These are phyloP conservation scores for Leishmania mexicana DNA, from an alignment of 208 protist species.

Conservation along the genomic window DNA sequence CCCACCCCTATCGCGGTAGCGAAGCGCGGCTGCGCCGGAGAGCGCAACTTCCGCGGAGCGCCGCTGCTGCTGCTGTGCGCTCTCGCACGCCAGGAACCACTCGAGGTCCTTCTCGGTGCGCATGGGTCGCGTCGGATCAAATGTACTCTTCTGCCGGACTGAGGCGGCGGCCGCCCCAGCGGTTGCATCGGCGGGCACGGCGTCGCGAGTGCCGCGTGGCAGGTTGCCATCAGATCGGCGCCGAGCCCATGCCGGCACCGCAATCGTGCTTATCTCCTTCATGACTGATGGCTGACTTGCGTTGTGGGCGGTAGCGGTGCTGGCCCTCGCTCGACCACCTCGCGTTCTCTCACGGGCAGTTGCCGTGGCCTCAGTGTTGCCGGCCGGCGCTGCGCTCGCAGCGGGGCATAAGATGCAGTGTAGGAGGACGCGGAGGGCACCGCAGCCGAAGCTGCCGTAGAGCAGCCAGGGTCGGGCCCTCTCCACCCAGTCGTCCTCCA, in stretches of 20 bases:
- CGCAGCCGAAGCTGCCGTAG: conserved; percentile 20
- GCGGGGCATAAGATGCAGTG: neutral
- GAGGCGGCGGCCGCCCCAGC: neutral
- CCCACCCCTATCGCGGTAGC: conserved; percentile 2
- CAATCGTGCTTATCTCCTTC: conserved; percentile 19
- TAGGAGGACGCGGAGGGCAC: conserved; percentile 27
- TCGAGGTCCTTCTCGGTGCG: conserved; percentile 42
- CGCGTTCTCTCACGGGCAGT: neutral
- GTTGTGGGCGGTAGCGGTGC: neutral
- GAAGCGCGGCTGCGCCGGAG: conserved; percentile 1
- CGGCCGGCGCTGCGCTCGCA: neutral
- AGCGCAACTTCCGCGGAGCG: neutral
- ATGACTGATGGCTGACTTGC: neutral
- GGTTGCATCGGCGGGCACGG: neutral
- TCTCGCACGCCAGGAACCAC: conserved; percentile 39
- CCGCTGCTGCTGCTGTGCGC: conserved; percentile 15
- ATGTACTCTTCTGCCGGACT: conserved; percentile 3
- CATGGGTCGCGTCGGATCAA: conserved; percentile 41
- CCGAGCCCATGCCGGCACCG: conserved; percentile 29
- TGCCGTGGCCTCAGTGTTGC: neutral
- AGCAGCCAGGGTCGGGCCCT: conserved; percentile 15
- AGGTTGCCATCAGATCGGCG: conserved; percentile 7
- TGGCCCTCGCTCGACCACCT: neutral
- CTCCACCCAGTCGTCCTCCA: conserved; percentile 49
- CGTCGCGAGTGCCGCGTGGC: neutral